Evolutionary conservation across 768 basidiomycete genomes (phyloP).

Genomic region (Galerina sulciceps): DNA sequence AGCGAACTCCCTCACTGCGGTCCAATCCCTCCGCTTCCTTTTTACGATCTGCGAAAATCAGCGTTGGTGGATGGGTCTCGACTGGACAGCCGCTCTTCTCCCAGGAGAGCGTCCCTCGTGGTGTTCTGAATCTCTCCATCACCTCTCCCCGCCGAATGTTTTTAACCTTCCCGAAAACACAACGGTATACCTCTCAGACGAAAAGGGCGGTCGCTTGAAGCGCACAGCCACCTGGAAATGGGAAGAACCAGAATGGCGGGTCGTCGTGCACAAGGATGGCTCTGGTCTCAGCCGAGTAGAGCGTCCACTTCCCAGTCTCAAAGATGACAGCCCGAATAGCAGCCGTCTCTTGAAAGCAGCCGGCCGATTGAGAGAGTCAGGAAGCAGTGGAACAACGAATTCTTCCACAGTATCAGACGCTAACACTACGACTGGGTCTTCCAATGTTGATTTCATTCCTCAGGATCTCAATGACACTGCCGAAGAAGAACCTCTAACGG

Average conservation of each 20-base stretch:
- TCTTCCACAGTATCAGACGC: slow-evolving; percentile 15
- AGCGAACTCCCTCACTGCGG: slow-evolving; percentile 33
- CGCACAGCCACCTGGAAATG: slow-evolving; percentile 85
- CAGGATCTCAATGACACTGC: slow-evolving; percentile 36
- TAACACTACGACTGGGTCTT: slow-evolving; percentile 12
- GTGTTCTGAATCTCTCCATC: slow-evolving; percentile 62
- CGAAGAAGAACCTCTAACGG: slow-evolving; percentile 66
- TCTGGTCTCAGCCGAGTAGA: slow-evolving; percentile 57
- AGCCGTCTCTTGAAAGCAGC: slow-evolving; percentile 61
- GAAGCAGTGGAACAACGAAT: slow-evolving; percentile 11
- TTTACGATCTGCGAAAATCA: slow-evolving; percentile 96
- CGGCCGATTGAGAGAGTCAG: slow-evolving; percentile 46
- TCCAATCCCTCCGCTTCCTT: slow-evolving; percentile 67
- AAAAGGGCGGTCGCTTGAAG: slow-evolving; percentile 54
- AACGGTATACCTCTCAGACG: slow-evolving; percentile 56
- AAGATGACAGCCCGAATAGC: slow-evolving; percentile 47
- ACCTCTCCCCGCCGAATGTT: slow-evolving; percentile 71
- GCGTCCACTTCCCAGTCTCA: slow-evolving; percentile 55
- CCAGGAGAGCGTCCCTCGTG: slow-evolving; percentile 91
- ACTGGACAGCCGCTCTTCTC: slow-evolving; percentile 93
- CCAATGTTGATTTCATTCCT: slow-evolving; percentile 26
- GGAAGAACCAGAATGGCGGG: slow-evolving; percentile 91
- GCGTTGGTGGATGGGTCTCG: slow-evolving; percentile 97
- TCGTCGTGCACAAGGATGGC: slow-evolving; percentile 67
- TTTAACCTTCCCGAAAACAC: slow-evolving; percentile 71